A percentile compares a stretch with the other conserved stretches of the same genome.
These are phyloP conservation scores for Alternaria solani DNA, from an alignment of 2,329 filamentous ascomycete species.

Conservation along the genomic window DNA sequence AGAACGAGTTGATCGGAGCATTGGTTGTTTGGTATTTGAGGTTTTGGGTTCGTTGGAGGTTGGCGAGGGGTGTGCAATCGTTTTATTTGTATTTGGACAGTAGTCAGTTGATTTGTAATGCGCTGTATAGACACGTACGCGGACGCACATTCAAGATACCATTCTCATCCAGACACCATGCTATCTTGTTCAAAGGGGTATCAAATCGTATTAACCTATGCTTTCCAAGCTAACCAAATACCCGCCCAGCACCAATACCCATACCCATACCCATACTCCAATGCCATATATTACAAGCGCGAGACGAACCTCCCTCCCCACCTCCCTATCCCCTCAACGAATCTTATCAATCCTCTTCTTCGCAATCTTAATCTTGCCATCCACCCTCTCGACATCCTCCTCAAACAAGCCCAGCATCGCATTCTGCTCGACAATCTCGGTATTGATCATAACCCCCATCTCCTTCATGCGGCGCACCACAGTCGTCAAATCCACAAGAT, in stretches of 20 bases:
- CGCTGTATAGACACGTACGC: neutral
- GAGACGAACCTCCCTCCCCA: neutral
- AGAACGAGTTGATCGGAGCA: no score
- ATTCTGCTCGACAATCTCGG: slow-evolving; percentile 78
- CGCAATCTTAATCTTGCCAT: slow-evolving; percentile 75
- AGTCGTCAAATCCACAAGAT: slow-evolving; percentile 72
- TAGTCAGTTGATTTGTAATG: no score
- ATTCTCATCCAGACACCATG: neutral
- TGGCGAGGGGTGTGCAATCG: no score
- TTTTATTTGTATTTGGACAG: no score
- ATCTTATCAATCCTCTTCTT: slow-evolving; percentile 76
- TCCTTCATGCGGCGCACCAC: slow-evolving; percentile 77
- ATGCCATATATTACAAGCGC: neutral
- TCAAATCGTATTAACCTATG: neutral
- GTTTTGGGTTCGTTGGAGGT: no score
- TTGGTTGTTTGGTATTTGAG: no score
- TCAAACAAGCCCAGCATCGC: slow-evolving; percentile 72
- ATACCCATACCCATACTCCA: neutral
- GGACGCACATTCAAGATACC: rapidly evolving
- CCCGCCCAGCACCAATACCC: neutral
- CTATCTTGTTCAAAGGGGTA: neutral
- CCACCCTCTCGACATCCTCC: slow-evolving; percentile 70
- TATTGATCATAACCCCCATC: slow-evolving; percentile 78
- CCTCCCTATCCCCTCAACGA: no score
- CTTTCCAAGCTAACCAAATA: neutral